A percentile compares a stretch with the other conserved stretches of the same genome.
These are phyloP conservation scores for Chenopodium album DNA, from an alignment of 148 eudicot genomes.

Conservation along the genomic window DNA sequence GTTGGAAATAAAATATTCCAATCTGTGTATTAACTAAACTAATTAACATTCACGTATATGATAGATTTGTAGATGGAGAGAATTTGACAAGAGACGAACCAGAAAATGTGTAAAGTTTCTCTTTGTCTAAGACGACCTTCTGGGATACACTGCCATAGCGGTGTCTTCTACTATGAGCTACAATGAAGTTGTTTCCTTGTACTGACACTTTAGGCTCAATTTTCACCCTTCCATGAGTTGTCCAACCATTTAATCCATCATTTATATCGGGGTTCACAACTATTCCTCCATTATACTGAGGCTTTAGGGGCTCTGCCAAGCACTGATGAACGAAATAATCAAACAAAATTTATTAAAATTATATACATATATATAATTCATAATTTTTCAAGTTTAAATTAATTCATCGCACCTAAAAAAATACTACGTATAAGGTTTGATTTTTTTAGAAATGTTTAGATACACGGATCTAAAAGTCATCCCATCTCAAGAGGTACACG, in stretches of 20 bases:
- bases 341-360: too few relatives aligned
- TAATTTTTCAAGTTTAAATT: too few relatives aligned
- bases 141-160: constrained; percentile 39
- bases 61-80: too few relatives aligned
- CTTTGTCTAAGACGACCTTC: constrained; percentile 33
- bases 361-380: too few relatives aligned
- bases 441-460: too few relatives aligned
- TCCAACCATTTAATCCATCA: constrained; percentile 55
- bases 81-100: constrained; percentile 31
- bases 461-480: too few relatives aligned
- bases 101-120: constrained; percentile 51
- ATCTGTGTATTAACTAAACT: not conserved
- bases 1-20: too few relatives aligned
- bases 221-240: constrained; percentile 35
- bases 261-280: constrained; percentile 50
- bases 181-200: constrained; percentile 46
- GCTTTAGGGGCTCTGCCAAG: constrained; percentile 40
- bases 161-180: constrained; percentile 33
- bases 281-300: constrained; percentile 70
- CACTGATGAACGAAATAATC: constrained; percentile 44
- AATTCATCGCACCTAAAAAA: too few relatives aligned
- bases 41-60: not conserved
- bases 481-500: too few relatives aligned
- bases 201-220: constrained; percentile 32
- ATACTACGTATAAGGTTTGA: too few relatives aligned